phyloP scores from a whole-genome alignment of 2,329 filamentous ascomycete genomes.

The Trichoderma sp. region DNA sequence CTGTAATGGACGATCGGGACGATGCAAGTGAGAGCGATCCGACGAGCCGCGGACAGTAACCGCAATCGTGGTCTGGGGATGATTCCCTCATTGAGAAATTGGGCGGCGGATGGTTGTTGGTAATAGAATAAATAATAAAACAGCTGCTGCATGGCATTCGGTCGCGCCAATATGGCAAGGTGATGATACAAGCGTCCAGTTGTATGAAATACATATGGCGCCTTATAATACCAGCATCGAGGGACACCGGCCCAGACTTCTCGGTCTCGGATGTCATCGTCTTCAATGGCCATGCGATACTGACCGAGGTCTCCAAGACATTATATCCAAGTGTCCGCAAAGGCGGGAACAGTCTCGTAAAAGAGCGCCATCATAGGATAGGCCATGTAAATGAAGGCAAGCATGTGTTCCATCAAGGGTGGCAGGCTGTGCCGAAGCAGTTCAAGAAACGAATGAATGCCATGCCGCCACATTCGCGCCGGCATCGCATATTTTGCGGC shows the following conservation, averaged over 20 bases:
- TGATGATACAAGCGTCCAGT: conserved; percentile 84
- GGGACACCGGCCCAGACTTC: conserved; percentile 80
- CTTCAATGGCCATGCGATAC: conserved; percentile 70
- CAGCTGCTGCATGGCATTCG: conserved; percentile 66
- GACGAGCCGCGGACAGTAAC: conserved; percentile 54
- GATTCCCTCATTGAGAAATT: conserved; percentile 56
- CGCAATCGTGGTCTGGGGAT: conserved; percentile 62
- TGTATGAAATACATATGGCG: conserved; percentile 69
- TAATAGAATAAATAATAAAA: conserved; percentile 55
- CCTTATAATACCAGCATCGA: conserved; percentile 77
- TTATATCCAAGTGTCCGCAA: conserved; percentile 87
- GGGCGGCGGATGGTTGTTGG: conserved; percentile 51
- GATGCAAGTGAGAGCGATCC: conserved; percentile 58
- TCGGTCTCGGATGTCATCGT: conserved; percentile 68
- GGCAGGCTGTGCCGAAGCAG: conserved; percentile 70
- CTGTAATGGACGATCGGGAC: conserved; percentile 34
- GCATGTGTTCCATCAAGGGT: conserved; percentile 77
- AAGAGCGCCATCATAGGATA: conserved; percentile 86
- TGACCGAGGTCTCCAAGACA: conserved; percentile 79
- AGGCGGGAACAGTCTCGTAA: conserved; percentile 76
- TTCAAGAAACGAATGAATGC: conserved; percentile 80
- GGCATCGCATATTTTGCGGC: conserved; percentile 86
- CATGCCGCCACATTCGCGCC: conserved; percentile 86
- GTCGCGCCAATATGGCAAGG: conserved; percentile 72
- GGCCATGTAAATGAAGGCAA: conserved; percentile 80